Base-by-base conservation (phyloP, 176 grass and related monocot genomes). In the Saccharum officinarum region DNA sequence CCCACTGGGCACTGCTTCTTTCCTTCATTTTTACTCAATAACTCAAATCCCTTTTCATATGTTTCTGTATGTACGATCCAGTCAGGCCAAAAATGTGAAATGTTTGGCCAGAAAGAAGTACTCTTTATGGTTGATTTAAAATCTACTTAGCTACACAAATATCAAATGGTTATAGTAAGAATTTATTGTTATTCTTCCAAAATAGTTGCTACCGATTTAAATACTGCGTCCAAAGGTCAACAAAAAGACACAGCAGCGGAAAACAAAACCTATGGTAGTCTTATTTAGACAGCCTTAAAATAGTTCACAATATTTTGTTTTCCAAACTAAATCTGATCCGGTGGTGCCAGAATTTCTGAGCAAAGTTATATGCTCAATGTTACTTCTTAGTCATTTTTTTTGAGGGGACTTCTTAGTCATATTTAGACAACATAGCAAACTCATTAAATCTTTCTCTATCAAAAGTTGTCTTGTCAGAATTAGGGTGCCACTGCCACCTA, bases 401-500 rank as follows among this genome's bases (percentile, higher is more conserved):
- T n/a, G n/a, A n/a, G n/a, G n/a, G n/a, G n/a, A 75, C 40, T 71
- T 22, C 10, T 65, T 34, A 28, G 81, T 50, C 76, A 80, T 83
- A 41, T 28, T 73, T 75, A 44, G 15, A 80, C 61, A 25, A 36
- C 80, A 75, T 10, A 77, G 39, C 31, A 75, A 50, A 50, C 33
- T 76, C 36, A 70, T 52, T 62, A 79, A 80, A 62, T 39, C 11
- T 41, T 42, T 75, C 75, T 10, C 17, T 41, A 4, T 83, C 75
- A 40, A 18, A 50, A 70, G 3, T 63, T 70, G 62, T 84, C 89
- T 50, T 70, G 50, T 84, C 84, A 60, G n/a, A 54, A 68, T 75
- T 75, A 50, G 61, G 49, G 36, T 69, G 68, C 47, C 47, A 66
- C 75, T 75, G 69, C 49, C 47, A 84, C 80, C 49, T 22, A 61